A percentile compares a stretch with the other conserved stretches of the same genome.
phyloP scores from a whole-genome alignment of 306 rosid species.

The Glycine soja region DNA sequence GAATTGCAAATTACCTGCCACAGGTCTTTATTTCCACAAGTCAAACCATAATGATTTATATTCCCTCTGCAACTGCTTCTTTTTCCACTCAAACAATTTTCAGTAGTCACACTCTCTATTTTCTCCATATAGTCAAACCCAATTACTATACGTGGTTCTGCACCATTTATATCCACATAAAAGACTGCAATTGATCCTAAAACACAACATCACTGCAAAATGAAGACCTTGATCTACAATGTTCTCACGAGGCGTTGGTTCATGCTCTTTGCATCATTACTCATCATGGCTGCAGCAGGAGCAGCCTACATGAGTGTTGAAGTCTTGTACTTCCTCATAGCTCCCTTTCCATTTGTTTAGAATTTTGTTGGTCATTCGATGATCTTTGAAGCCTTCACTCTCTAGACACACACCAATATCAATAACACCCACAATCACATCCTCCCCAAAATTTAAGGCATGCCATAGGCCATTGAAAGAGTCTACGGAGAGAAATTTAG shows the following conservation, averaged over 20 bases:
- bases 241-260: conserved; percentile 72
- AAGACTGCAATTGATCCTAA: too few relatives aligned
- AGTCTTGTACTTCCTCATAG: conserved; percentile 47
- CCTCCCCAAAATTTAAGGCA: conserved; percentile 42
- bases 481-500: conserved; percentile 44
- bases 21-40: background rate
- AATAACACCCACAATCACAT: conserved; percentile 46
- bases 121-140: background rate
- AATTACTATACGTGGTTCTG: background rate
- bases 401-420: conserved; percentile 45
- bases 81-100: background rate
- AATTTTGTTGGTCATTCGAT: conserved; percentile 37
- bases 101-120: background rate
- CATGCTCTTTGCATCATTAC: conserved; percentile 67
- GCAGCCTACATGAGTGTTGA: conserved; percentile 63
- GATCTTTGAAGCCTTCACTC: conserved; percentile 50
- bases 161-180: too few relatives aligned
- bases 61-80: background rate
- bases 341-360: conserved; percentile 44
- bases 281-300: conserved; percentile 73
- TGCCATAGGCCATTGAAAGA: conserved; percentile 44
- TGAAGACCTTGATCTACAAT: conserved; percentile 49
- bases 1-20: too few relatives aligned
- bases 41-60: background rate
- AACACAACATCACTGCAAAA: background rate